Evolutionary conservation across 331 rosid species (phyloP).

Genomic region (Quercus lobata): DNA sequence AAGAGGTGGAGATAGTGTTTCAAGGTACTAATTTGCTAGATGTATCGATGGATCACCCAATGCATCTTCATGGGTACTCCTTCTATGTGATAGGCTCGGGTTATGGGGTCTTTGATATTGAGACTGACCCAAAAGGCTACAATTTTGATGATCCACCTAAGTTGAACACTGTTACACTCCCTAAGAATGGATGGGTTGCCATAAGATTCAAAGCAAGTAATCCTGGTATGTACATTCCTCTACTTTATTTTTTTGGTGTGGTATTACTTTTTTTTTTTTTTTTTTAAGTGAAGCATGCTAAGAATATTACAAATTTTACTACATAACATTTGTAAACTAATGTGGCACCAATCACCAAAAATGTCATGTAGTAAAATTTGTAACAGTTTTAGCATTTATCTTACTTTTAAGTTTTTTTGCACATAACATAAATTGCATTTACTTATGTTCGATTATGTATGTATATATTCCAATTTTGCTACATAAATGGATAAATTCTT

Average conservation of each 20-base stretch:
- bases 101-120: conserved; percentile 16
- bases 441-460: neutral
- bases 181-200: conserved; percentile 23
- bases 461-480: neutral
- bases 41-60: conserved; percentile 21
- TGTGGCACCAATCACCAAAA: too few species aligned
- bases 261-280: too few species aligned
- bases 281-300: too few species aligned
- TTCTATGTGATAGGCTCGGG: conserved; percentile 20
- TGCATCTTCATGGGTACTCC: conserved; percentile 23
- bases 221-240: conserved; percentile 6
- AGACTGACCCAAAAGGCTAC: neutral
- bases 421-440: neutral
- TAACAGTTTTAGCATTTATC: too few species aligned
- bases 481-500: neutral
- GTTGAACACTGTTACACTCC: conserved; percentile 11
- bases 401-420: too few species aligned
- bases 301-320: too few species aligned
- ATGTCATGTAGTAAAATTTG: too few species aligned
- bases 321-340: too few species aligned
- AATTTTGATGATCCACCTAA: conserved; percentile 29
- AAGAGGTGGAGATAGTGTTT: conserved; percentile 23
- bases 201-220: conserved; percentile 22
- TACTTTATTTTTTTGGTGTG: too few species aligned
- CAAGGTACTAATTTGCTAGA: conserved; percentile 19